Base-by-base conservation (phyloP, 345 rosid genomes). In the Iberis pinnata region DNA sequence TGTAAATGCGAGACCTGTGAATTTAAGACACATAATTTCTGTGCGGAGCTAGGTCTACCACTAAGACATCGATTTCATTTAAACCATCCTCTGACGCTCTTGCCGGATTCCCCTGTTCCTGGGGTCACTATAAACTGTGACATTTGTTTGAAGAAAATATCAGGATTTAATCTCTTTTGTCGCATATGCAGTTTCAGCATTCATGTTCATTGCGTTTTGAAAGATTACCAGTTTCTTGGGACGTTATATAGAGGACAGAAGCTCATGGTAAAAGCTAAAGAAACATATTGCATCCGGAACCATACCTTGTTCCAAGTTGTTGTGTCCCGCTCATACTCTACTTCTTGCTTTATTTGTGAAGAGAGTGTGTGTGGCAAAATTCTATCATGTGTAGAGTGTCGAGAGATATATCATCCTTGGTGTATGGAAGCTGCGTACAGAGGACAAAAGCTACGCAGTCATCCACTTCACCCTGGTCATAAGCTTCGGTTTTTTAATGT, bases 381-480 rank as follows among this genome's bases (percentile, higher is more conserved):
- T 2, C 19, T 29, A 9, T 29, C 33, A 0, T 29, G 33, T 29
- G 33, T 29, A 29, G 33, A 29, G 0, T 29, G 33, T 14, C 9
- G 36, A 26, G 35, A 47, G 15, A 8, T 47, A 15, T 47, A 2
- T 29, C 33, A 29, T 29, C 33, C 33, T 29, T 29, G 33, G 33
- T 29, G 33, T 9, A 29, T 9, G 5, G 0, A 29, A 29, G 33
- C 33, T 29, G 2, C 10, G 33, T 2, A 2, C 5, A 29, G 33
- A 29, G 9, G 4, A 25, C 7, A 7, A 9, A 26, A 13, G 14
- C 33, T 29, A 29, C 33, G 33, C 12, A 1, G 17, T 4, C 60
- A 55, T 55, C 60, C 60, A 41, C 29, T 41, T 55, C 33, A 55
- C 10, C 2, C 27, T 41, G 10, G n/a, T 55, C 60, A 55, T 12